Evolutionary conservation across 169 alveolate genomes (phyloP).

Genomic region (Plasmodium malariae): DNA sequence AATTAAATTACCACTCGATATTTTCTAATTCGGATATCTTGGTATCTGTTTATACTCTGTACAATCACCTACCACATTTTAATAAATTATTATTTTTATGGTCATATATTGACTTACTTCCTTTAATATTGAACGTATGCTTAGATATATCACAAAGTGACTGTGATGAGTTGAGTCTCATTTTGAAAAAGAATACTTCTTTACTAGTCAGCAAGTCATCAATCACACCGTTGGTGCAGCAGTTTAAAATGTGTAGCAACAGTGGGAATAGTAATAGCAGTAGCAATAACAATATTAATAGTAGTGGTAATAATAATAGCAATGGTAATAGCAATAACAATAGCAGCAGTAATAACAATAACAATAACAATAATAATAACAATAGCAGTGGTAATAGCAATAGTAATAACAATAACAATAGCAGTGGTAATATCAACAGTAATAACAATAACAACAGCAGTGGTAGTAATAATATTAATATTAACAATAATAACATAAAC

Average conservation of each 20-base stretch:
- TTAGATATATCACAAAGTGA: constrained; percentile 35
- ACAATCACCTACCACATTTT: constrained; percentile 12
- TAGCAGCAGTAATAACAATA: too few relatives aligned
- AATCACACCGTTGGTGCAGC: constrained; percentile 20
- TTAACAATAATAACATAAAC: too few relatives aligned
- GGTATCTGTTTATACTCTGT: constrained; percentile 55
- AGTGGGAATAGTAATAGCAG: too few relatives aligned
- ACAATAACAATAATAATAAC: too few relatives aligned
- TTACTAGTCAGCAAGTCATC: constrained; percentile 29
- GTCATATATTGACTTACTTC: constrained; percentile 65
- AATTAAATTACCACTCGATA: constrained; percentile 62
- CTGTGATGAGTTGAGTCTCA: constrained; percentile 18
- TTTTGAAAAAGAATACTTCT: constrained; percentile 48
- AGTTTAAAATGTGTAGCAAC: constrained; percentile 60
- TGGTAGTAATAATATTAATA: too few relatives aligned
- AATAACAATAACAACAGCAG: too few relatives aligned
- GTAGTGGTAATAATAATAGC: too few relatives aligned
- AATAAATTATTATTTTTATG: constrained; percentile 49
- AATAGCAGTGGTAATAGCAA: too few relatives aligned
- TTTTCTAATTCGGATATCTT: constrained; percentile 66
- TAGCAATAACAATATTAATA: too few relatives aligned
- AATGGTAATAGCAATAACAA: too few relatives aligned
- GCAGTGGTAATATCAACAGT: too few relatives aligned
- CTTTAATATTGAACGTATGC: constrained; percentile 61
- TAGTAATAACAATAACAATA: too few relatives aligned